phyloP scores from a whole-genome alignment of 2,329 filamentous ascomycete species.

The Verticillium nonalfalfae region DNA sequence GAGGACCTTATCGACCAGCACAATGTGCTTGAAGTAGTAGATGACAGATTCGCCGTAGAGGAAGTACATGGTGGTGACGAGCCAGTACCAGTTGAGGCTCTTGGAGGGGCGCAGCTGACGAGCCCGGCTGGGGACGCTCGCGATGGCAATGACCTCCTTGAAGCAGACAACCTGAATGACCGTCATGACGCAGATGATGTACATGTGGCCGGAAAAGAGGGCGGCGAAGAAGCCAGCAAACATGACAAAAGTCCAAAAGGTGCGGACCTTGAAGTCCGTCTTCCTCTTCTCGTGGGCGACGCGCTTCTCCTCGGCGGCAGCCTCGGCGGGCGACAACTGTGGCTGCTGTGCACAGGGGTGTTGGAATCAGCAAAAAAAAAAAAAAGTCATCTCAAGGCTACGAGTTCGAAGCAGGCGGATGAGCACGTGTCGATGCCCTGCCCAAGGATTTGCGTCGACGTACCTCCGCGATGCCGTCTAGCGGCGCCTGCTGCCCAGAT shows the following conservation, averaged over 20 bases:
- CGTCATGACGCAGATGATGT: constrained; percentile 90
- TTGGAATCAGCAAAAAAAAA: neutral
- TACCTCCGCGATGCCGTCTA: constrained; percentile 32
- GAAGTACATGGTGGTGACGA: constrained; percentile 99
- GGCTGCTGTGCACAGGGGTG: constrained; percentile 29
- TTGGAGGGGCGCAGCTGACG: constrained; percentile 91
- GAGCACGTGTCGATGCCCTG: neutral
- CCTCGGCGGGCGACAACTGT: constrained; percentile 10
- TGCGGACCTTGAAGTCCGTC: constrained; percentile 92
- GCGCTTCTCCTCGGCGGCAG: constrained; percentile 30
- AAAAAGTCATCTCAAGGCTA: neutral
- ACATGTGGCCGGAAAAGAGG: constrained; percentile 95
- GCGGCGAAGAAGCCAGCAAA: constrained; percentile 85
- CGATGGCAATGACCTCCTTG: constrained; percentile 98
- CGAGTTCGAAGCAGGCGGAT: neutral
- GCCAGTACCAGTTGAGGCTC: constrained; percentile 97
- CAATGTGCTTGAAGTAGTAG: constrained; percentile 99
- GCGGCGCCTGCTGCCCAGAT: constrained; percentile 5
- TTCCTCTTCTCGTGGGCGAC: constrained; percentile 97
- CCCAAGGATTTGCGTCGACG: neutral
- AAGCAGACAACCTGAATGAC: constrained; percentile 94
- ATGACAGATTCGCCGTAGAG: constrained; percentile 98
- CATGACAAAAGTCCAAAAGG: constrained; percentile 98
- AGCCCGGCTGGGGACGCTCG: constrained; percentile 86
- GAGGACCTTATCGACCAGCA: constrained; percentile 88